phyloP scores from a whole-genome alignment of 208 protist species.

The Wallacemonas sp. region DNA sequence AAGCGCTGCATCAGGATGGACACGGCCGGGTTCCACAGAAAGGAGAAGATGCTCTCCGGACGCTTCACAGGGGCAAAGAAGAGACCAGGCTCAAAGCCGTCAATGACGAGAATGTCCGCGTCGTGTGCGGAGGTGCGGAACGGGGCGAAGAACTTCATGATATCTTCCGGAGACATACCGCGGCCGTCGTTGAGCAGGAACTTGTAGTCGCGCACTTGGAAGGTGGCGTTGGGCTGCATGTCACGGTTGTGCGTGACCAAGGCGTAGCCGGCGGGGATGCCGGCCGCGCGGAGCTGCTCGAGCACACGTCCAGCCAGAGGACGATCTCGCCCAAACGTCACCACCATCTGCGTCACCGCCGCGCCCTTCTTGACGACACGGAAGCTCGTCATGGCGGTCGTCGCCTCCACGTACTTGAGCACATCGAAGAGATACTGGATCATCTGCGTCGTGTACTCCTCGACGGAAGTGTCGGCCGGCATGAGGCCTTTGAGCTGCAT shows the following conservation, averaged over 20 bases:
- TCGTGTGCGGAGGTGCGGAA: conserved; percentile 38
- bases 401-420: conserved; percentile 60
- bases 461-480: conserved; percentile 60
- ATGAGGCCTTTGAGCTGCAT: conserved; percentile 57
- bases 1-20: conserved; percentile 72
- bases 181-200: conserved; percentile 42
- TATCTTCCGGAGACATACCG: conserved; percentile 67
- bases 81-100: conserved; percentile 74
- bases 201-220: conserved; percentile 76
- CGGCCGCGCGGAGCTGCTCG: conserved; percentile 49
- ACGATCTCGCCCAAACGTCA: conserved; percentile 69
- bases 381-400: conserved; percentile 75
- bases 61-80: conserved; percentile 83
- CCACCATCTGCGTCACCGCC: conserved; percentile 71
- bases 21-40: conserved; percentile 77
- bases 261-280: conserved; percentile 62
- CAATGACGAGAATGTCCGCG: conserved; percentile 66
- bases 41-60: conserved; percentile 71
- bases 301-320: conserved; percentile 57
- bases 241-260: conserved; percentile 35
- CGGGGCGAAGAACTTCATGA: conserved; percentile 58
- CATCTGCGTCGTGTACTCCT: conserved; percentile 74
- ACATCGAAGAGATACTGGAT: conserved; percentile 83
- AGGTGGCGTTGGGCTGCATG: conserved; percentile 72
- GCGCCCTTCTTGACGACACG: conserved; percentile 79